Evolutionary conservation across 495 filamentous ascomycete genomes (phyloP).

Genomic region (Bryoglossum gracile): DNA sequence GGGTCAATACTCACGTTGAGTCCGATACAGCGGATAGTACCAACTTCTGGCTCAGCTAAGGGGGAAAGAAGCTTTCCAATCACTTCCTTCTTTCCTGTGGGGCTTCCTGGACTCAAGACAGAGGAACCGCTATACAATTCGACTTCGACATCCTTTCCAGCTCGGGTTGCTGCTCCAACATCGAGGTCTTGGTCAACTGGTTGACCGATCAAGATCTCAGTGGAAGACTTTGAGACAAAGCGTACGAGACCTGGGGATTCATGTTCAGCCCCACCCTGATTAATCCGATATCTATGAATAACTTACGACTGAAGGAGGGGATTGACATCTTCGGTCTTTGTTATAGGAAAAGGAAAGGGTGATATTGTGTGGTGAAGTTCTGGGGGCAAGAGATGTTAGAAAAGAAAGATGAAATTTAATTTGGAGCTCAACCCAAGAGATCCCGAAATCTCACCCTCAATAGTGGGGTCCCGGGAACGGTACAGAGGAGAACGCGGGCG

Average conservation of each 20-base stretch:
- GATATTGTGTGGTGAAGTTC: too few species aligned
- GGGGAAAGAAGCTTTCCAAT: slow-evolving; percentile 51
- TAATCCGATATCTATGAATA: neutral
- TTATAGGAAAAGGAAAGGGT: slow-evolving; percentile 1
- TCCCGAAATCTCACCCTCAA: too few species aligned
- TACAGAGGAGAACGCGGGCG: neutral
- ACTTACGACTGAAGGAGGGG: slow-evolving; percentile 16
- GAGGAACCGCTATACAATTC: slow-evolving; percentile 49
- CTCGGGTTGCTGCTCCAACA: slow-evolving; percentile 46
- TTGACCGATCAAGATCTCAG: slow-evolving; percentile 49
- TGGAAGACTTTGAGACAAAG: slow-evolving; percentile 47
- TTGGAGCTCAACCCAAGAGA: too few species aligned
- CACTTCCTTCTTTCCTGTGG: slow-evolving; percentile 40
- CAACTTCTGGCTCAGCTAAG: slow-evolving; percentile 38
- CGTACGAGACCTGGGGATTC: slow-evolving; percentile 46
- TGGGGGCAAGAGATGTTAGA: neutral
- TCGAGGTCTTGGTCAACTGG: slow-evolving; percentile 45
- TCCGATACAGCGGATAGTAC: slow-evolving; percentile 39
- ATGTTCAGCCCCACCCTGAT: neutral
- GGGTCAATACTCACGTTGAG: slow-evolving; percentile 34
- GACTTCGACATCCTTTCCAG: slow-evolving; percentile 47
- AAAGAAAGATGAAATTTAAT: neutral
- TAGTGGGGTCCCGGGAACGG: neutral
- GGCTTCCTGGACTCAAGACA: slow-evolving; percentile 42
- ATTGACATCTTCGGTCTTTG: slow-evolving; percentile 13